These are phyloP conservation scores for Asterophora lycoperdoides DNA, from an alignment of 768 basidiomycete species.

Conservation along the genomic window DNA sequence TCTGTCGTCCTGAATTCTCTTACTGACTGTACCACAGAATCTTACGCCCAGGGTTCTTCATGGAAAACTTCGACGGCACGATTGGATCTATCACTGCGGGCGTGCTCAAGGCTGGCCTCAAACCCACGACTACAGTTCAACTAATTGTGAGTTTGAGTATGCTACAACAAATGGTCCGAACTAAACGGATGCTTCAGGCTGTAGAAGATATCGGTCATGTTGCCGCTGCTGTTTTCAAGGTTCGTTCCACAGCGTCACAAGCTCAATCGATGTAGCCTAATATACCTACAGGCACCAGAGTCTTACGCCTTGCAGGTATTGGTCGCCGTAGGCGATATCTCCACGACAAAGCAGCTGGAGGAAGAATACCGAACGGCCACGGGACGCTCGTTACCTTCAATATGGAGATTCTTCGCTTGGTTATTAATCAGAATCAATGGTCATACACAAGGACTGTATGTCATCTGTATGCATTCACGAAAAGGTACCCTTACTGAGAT, in stretches of 20 bases:
- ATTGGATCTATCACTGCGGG: constrained; percentile 33
- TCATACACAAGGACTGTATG: constrained; percentile 28
- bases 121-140: constrained; percentile 28
- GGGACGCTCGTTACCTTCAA: constrained; percentile 24
- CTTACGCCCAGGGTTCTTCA: constrained; percentile 39
- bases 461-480: not conserved
- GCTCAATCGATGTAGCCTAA: not conserved
- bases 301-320: constrained; percentile 21
- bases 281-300: constrained; percentile 23
- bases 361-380: constrained; percentile 25
- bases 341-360: constrained; percentile 25
- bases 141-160: constrained; percentile 27
- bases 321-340: constrained; percentile 25
- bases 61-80: constrained; percentile 39
- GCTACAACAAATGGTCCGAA: not conserved
- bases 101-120: constrained; percentile 30
- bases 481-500: not conserved
- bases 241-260: constrained; percentile 2
- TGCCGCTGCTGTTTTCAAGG: constrained; percentile 30
- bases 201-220: constrained; percentile 33
- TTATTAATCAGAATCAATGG: constrained; percentile 15
- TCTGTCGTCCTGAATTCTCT: not conserved
- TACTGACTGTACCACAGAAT: constrained; percentile 21
- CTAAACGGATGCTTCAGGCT: constrained; percentile 17
- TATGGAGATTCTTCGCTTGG: constrained; percentile 24